Base-by-base conservation (phyloP, 75 land plant genomes). In the Picea sitchensis region DNA sequence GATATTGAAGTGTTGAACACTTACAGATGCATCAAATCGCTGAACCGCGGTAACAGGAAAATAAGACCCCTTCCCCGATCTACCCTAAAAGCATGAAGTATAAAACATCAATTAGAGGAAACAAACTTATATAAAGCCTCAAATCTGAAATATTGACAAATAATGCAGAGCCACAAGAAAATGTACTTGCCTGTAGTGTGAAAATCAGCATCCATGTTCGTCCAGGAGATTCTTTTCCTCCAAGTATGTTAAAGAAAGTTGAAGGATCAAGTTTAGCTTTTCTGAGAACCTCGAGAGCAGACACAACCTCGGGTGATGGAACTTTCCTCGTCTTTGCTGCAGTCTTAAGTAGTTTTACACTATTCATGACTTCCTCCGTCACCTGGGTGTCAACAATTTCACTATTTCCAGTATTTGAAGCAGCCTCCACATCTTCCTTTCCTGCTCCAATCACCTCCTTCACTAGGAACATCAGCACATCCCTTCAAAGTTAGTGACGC, bases 141-240 rank as follows among this genome's bases (percentile, higher is more conserved):
- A 58, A 74, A 56, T 6, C 38, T 30, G 76, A 73, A 8, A 44
- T 47, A 21, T 32, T 3, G 38, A 65, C 5, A 72, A 78, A 73
- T 54, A 72, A 57, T 23, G 47, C 4, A 71, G 6, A n/a, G 56
- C 17, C n/a, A 79, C 34, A 41, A 56, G 34, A 79, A 77, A 11
- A 18, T 54, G 59, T 26, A 58, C 68, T 72, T 77, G 93, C 99
- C 94, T 91, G 75, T 13, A 91, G 86, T 61, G 94, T 95, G 79
- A 95, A 97, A 58, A 97, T 77, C 17, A 97, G 94, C 98, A 97
- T 97, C 99, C 99, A 97, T 0, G 97, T 96, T 59, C 97, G 86
- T 18, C 98, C 98, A 54, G 98, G 98, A 15, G 95, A 90, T 61
- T 86, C 79, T 8, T 86, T 69, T 23, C 99, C 99, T 17, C 99